phyloP scores from a whole-genome alignment of 1,284 basidiomycete genomes.

The Fomitopsis schrenkii region DNA sequence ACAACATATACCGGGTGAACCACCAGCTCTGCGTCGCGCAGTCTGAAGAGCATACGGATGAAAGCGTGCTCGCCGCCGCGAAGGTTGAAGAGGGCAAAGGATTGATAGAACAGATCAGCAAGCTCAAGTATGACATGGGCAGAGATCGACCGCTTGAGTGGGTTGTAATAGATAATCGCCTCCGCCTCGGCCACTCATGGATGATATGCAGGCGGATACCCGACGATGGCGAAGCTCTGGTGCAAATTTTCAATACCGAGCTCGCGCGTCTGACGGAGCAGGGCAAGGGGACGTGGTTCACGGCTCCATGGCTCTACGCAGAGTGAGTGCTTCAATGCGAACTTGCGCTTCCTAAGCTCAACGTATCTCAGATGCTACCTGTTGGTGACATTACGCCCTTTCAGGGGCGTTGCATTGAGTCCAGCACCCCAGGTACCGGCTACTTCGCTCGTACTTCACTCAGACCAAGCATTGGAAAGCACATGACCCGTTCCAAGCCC shows the following conservation, averaged over 20 bases:
- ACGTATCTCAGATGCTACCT: conserved; percentile 52
- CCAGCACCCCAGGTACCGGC: conserved; percentile 65
- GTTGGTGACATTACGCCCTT: conserved; percentile 31
- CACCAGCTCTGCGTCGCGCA: conserved; percentile 40
- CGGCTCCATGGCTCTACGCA: conserved; percentile 89
- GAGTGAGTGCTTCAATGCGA: conserved; percentile 50
- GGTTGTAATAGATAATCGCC: conserved; percentile 19
- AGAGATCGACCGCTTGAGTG: conserved; percentile 75
- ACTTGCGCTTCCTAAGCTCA: background rate
- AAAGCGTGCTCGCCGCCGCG: conserved; percentile 21
- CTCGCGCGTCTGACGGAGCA: conserved; percentile 47
- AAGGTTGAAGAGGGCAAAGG: conserved; percentile 70
- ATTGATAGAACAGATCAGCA: conserved; percentile 78
- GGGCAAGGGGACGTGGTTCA: conserved; percentile 81
- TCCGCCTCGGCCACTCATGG: background rate
- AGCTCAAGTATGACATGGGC: conserved; percentile 88
- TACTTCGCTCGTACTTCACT: conserved; percentile 75
- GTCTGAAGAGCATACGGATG: background rate
- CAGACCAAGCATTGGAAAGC: conserved; percentile 68
- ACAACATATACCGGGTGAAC: conserved; percentile 59
- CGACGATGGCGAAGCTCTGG: conserved; percentile 68
- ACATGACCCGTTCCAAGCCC: conserved; percentile 83
- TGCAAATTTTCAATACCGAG: conserved; percentile 72
- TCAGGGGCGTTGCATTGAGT: background rate
- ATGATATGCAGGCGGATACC: conserved; percentile 51